phyloP scores from a whole-genome alignment of 208 protist genomes.

The Leishmania braziliensis region DNA sequence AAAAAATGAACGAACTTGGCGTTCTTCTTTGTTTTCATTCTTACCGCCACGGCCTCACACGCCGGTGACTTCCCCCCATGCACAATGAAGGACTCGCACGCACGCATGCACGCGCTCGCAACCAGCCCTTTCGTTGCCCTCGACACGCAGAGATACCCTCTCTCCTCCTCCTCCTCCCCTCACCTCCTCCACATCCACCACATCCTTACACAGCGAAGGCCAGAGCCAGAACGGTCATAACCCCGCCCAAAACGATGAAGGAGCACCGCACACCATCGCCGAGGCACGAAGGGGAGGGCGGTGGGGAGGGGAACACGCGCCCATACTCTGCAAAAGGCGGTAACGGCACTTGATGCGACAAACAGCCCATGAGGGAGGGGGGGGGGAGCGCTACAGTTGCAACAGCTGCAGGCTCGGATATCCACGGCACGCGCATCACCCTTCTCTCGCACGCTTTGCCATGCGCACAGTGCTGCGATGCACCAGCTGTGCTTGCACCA shows the following conservation, averaged over 20 bases:
- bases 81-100: background rate
- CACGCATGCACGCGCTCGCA: background rate
- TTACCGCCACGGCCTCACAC: background rate
- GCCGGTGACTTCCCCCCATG: background rate
- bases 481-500: conserved; percentile 58
- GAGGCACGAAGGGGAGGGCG: background rate
- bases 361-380: background rate
- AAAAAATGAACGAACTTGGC: too few relatives aligned
- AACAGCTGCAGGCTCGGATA: background rate
- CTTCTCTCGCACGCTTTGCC: conserved; percentile 27
- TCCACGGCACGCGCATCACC: conserved; percentile 5
- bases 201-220: background rate
- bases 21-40: background rate
- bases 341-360: background rate
- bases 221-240: background rate
- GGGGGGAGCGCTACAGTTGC: background rate
- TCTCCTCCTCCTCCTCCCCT: background rate
- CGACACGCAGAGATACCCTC: too few relatives aligned
- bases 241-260: too few relatives aligned
- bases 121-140: background rate
- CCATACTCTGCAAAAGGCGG: background rate
- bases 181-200: background rate
- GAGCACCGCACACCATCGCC: background rate
- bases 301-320: background rate
- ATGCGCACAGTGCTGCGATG: conserved; percentile 44